Conservation (phyloP, 2,329 filamentous ascomycete genomes). For the Penicillium sp. region DNA sequence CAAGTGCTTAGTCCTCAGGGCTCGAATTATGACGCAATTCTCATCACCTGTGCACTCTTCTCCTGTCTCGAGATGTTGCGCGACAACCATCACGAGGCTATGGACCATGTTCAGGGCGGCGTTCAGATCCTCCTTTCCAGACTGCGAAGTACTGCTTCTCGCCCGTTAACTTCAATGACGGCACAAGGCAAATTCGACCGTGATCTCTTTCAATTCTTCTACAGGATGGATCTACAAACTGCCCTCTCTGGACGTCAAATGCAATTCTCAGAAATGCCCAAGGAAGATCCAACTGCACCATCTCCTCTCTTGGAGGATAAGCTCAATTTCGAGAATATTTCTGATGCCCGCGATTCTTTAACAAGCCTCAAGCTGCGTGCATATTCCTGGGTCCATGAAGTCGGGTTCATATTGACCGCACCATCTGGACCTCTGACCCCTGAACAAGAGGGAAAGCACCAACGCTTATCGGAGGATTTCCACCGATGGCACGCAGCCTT, state of each 20-base stretch:
- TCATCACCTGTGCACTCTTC: slow-evolving; percentile 29
- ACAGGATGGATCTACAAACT: slow-evolving; percentile 27
- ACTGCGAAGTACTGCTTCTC: background rate
- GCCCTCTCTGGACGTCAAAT: slow-evolving; percentile 21
- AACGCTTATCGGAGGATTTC: background rate
- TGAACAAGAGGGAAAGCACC: slow-evolving; percentile 4
- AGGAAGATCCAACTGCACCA: background rate
- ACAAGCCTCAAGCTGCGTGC: slow-evolving; percentile 18
- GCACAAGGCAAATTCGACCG: slow-evolving; percentile 17
- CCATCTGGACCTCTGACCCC: background rate
- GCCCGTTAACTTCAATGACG: background rate
- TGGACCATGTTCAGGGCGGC: slow-evolving; percentile 27
- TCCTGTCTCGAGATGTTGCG: slow-evolving; percentile 28
- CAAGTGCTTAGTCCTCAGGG: slow-evolving; percentile 26
- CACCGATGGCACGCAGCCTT: slow-evolving; percentile 16
- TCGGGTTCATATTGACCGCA: slow-evolving; percentile 4
- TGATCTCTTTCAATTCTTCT: slow-evolving; percentile 22
- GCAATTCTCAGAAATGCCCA: slow-evolving; percentile 1
- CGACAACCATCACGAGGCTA: slow-evolving; percentile 18
- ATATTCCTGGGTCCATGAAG: slow-evolving; percentile 14
- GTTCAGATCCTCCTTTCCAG: slow-evolving; percentile 23
- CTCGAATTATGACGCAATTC: slow-evolving; percentile 11
- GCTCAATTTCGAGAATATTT: slow-evolving; percentile 11
- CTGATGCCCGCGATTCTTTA: slow-evolving; percentile 17
- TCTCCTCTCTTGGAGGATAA: background rate